Evolutionary conservation across 2,329 filamentous ascomycete species (phyloP), one percentile per base, ranked within the genome.

Genomic region (Chaetoscypha palmicola): DNA sequence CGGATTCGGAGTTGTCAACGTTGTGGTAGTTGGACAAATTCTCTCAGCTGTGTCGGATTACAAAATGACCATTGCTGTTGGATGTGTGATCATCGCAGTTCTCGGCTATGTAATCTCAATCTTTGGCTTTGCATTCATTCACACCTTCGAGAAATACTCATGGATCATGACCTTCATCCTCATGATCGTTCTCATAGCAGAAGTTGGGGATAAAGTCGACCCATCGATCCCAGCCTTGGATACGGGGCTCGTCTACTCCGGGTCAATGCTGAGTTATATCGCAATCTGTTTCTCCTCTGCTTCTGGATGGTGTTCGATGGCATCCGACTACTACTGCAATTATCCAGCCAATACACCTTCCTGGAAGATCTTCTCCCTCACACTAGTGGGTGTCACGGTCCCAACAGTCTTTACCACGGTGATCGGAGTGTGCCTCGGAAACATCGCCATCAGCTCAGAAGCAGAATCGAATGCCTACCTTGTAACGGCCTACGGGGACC

Each of bases 161-260:
- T 73, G 69, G 69, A 63, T 70, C 47, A 52, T 66, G 41, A 69
- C 67, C 43, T 64, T 72, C 51, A 64, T 71, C 49, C 63, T 72
- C 26, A 64, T 73, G 52, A 60, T 68, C 46, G 61, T 74, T 43
- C 66, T 74, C 43, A 66, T 72, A 40, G 69, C 66, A 12, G 61
- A 72, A 58, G 65, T 69, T 1, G 69, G 64, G 8, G 59, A 58
- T 5, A 67, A 71, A 41, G 62, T 70, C 8, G 65, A 70, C 41
- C 58, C 68, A 42, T 59, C 50, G 22, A 57, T 58, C 5, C 61
- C 61, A 8, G 58, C 57, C 2, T 41, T 46, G 7, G 58, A 63
- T 5, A 58, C 59, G 14, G 65, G 65, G 14, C 50, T 64, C 3
- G 57, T 49, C 12, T 55, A 64, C 28, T 59, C 62, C 8, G 66